phyloP scores from a whole-genome alignment of 2,329 filamentous ascomycete genomes.

The Beauveria sp. region DNA sequence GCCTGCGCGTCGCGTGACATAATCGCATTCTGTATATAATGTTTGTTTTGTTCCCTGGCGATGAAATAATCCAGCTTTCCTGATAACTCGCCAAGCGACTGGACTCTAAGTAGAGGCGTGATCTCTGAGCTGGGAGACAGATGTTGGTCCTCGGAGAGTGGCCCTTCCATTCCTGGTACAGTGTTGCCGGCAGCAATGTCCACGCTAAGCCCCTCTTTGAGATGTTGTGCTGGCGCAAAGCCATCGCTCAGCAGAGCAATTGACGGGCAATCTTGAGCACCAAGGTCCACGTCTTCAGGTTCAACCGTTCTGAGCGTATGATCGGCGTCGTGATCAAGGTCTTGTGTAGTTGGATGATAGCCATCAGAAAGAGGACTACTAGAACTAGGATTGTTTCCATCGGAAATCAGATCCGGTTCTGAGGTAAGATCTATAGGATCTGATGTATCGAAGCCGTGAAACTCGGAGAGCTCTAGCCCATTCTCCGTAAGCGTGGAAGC shows the following conservation, averaged over 20 bases:
- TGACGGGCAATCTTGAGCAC: neutral
- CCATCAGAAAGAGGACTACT: neutral
- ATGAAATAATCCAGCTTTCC: conserved; percentile 33
- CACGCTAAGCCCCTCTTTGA: neutral
- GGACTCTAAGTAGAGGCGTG: neutral
- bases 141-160: neutral
- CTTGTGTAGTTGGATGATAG: neutral
- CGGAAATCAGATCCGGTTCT: neutral
- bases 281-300: neutral
- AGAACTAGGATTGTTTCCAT: neutral
- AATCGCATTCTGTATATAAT: neutral
- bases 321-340: neutral
- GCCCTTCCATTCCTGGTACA: neutral
- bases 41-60: conserved; percentile 31
- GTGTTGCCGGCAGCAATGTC: neutral
- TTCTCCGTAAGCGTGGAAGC: neutral
- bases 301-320: neutral
- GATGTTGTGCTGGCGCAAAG: neutral
- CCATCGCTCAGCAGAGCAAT: neutral
- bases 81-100: conserved; percentile 19
- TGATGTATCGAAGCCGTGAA: neutral
- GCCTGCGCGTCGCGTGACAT: neutral
- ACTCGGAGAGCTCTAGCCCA: neutral
- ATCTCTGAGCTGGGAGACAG: conserved; percentile 23
- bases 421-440: conserved; percentile 10